Evolutionary conservation across 2,329 filamentous ascomycete species (phyloP), one percentile per base, ranked within the genome.

Genomic region (Monilinia laxa): DNA sequence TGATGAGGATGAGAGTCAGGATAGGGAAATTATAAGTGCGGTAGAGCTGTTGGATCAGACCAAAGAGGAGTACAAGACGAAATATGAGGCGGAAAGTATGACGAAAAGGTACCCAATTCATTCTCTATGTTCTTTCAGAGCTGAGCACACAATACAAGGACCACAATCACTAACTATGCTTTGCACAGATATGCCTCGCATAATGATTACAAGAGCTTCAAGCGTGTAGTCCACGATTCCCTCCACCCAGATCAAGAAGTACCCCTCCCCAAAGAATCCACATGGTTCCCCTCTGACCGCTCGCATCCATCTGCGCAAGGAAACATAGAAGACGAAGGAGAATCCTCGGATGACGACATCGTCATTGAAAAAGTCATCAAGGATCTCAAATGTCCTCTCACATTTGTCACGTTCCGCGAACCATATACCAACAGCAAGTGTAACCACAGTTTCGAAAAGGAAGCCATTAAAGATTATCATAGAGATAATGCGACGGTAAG

Each of bases 401-500:
- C 89, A 0, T 79, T 92, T 70, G 80, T 81, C 62, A 80, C 84
- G 55, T 87, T 92, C 79, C 79, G 80, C 53, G 83, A 91, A 63
- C 90, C 90, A 0, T 87, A 85, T 73, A 90, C 85, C 65, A 90
- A 85, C 72, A 79, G 75, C 18, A 84, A 85, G 70, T 93, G 90
- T 79, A 87, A 85, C 65, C 90, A 93, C 76, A 87, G 84, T 0
- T 93, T 91, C 74, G 89, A 93, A 74, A 88, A 85, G 76, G 73
- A 76, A 1, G 85, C 86, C 0, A 88, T 93, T 51, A 67, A 85
- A 31, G 83, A 86, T 54, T 88, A 73, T 62, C 57, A 71, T 56
- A 40, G 65, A 4, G 45, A 57, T 1, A 62, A 70, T 31, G 71
- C 66, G 2, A 67, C 62, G 18, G 14, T 45, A 5, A 55, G 16